phyloP scores from a whole-genome alignment of 2,329 filamentous ascomycete genomes.

The Zymoseptoria passerinii region DNA sequence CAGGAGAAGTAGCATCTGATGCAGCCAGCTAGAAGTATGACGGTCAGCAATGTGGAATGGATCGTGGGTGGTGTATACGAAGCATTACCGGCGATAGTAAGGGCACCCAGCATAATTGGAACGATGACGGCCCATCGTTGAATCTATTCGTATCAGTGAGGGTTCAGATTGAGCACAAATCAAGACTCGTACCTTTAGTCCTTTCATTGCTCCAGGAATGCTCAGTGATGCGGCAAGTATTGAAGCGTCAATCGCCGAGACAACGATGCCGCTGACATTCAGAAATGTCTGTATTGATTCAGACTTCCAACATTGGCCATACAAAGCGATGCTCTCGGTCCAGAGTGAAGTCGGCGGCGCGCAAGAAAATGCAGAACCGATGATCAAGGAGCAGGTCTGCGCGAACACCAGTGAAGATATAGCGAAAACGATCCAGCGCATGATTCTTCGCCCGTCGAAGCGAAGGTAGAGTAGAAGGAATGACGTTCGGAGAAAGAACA shows the following conservation, averaged over 20 bases:
- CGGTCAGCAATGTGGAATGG: neutral
- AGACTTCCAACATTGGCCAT: constrained; percentile 5
- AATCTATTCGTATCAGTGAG: neutral
- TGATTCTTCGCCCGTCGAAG: constrained; percentile 8
- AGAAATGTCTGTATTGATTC: constrained; percentile 6
- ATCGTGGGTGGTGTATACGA: neutral
- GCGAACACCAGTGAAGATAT: constrained; percentile 4
- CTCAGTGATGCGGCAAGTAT: constrained; percentile 8
- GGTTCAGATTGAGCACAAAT: neutral
- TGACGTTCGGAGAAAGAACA: constrained; percentile 8
- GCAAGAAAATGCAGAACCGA: constrained; percentile 7
- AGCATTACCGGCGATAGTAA: constrained; percentile 7
- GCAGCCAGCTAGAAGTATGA: constrained; percentile 5
- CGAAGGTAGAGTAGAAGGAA: constrained; percentile 12
- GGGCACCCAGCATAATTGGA: constrained; percentile 8
- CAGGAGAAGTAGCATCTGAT: constrained; percentile 12
- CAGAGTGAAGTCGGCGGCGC: constrained; percentile 2
- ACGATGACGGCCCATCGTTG: constrained; percentile 9
- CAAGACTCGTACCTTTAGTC: neutral
- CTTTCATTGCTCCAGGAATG: constrained; percentile 7
- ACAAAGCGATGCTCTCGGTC: neutral
- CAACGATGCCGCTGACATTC: constrained; percentile 7
- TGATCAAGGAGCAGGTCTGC: constrained; percentile 3
- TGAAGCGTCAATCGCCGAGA: constrained; percentile 3
- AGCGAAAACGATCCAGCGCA: constrained; percentile 10